A percentile compares a stretch with the other conserved stretches of the same genome.
Evolutionary conservation across 768 basidiomycete species (phyloP).

Genomic region (Tephrocybe sp.): DNA sequence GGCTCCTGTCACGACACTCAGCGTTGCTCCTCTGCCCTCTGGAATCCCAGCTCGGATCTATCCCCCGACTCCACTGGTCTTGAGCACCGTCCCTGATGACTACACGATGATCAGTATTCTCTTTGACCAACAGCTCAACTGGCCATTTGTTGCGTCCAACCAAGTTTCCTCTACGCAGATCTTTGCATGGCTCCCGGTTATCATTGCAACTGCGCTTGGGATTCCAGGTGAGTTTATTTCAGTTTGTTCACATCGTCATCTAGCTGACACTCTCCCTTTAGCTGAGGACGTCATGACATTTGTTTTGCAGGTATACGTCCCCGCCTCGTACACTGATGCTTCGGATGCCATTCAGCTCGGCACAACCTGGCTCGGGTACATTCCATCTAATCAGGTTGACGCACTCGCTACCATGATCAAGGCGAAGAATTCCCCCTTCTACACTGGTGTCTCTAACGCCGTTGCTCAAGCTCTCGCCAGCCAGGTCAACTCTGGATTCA

Average conservation of each 20-base stretch:
- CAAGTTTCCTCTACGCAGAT: constrained; percentile 68
- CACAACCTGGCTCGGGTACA: constrained; percentile 72
- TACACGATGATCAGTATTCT: constrained; percentile 61
- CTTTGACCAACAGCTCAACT: constrained; percentile 57
- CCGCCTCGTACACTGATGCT: constrained; percentile 48
- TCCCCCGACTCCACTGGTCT: constrained; percentile 31
- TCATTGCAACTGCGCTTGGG: constrained; percentile 30
- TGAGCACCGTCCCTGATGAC: constrained; percentile 27
- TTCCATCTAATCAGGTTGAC: constrained; percentile 54
- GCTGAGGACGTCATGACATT: constrained; percentile 37
- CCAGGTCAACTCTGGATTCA: constrained; percentile 69
- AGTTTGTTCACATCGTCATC: not conserved
- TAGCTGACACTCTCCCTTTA: constrained; percentile 12
- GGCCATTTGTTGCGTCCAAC: constrained; percentile 64
- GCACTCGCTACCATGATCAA: constrained; percentile 65
- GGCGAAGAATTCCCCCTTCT: constrained; percentile 58
- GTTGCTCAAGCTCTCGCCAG: constrained; percentile 57
- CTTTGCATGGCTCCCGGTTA: constrained; percentile 63
- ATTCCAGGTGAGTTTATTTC: constrained; percentile 26
- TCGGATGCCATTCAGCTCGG: constrained; percentile 48
- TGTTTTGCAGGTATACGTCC: constrained; percentile 70
- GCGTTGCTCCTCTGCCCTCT: constrained; percentile 45
- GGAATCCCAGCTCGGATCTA: constrained; percentile 62
- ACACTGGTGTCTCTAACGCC: constrained; percentile 42
- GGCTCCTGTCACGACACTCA: constrained; percentile 22